phyloP scores from a whole-genome alignment of 805 yeast genomes.

The Myxozyma vanderwaltii region DNA sequence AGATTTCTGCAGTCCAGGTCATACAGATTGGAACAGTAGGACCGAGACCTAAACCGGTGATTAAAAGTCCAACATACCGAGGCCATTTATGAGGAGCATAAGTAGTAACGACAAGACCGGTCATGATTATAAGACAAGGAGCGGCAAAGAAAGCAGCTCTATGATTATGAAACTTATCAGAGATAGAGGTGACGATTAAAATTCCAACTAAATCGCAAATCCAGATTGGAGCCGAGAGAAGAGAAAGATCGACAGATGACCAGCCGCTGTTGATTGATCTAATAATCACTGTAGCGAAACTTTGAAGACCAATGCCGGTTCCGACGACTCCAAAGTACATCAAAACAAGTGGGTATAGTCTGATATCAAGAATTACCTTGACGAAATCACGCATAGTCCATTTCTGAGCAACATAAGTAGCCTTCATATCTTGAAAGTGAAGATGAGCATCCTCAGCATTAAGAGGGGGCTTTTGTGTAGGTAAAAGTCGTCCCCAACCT shows the following conservation, averaged over 20 bases:
- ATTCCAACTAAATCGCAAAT: conserved; percentile 78
- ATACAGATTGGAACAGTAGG: conserved; percentile 85
- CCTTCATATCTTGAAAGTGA: conserved; percentile 47
- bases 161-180: conserved; percentile 63
- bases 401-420: conserved; percentile 34
- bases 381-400: conserved; percentile 67
- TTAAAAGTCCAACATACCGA: conserved; percentile 74
- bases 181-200: conserved; percentile 72
- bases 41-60: conserved; percentile 85
- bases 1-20: conserved; percentile 39
- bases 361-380: conserved; percentile 57
- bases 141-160: conserved; percentile 65
- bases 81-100: conserved; percentile 75
- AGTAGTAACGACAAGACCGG: conserved; percentile 75
- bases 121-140: conserved; percentile 67
- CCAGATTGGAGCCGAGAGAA: conserved; percentile 89
- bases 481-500: conserved; percentile 31
- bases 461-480: conserved; percentile 49
- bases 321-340: conserved; percentile 95
- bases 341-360: conserved; percentile 78
- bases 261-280: conserved; percentile 62
- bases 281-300: conserved; percentile 79
- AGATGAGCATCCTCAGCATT: conserved; percentile 53
- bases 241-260: conserved; percentile 67
- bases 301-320: conserved; percentile 84